Evolutionary conservation across 2,329 filamentous ascomycete genomes (phyloP), one percentile per base, ranked within the genome.

Genomic region (Monilinia aucupariae): DNA sequence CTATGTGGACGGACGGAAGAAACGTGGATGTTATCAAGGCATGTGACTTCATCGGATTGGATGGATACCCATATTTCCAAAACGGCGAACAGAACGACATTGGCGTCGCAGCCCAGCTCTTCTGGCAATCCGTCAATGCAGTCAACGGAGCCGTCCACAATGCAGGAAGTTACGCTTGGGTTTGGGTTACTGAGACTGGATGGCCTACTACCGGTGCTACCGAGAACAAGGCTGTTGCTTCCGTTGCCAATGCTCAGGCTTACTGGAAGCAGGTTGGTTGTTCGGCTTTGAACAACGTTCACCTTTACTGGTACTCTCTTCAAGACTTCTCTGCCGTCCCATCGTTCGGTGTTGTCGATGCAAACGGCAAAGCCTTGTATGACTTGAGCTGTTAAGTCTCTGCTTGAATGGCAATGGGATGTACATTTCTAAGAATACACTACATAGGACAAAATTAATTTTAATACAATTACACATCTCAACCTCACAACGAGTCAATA

Each of bases 61-160:
- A 88, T 68, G 84, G 84, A 71, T 88, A 87, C 74, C 85, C 85
- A 37, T 88, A 86, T 79, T 88, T 84, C 76, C 81, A 88, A 76
- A 79, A 76, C 71, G 78, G 74, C 70, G 78, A 82, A 74, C 75
- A 76, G 73, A 85, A 85, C 76, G 66, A 70, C 70, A 85, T 88
- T 70, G 78, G 81, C 62, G 80, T 84, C 70, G 78, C 81, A 9
- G 78, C 76, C 65, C 72, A 75, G 61, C 79, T 85, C 60, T 88
- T 88, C 76, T 78, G 76, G 74, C 62, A 75, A 17, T 69, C 70
- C 4, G 59, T 69, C 78, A 25, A 73, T 68, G 43, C 55, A 10
- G 69, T 71, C 41, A 70, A 74, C 52, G 39, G 72, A 71, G 64
- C 64, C 3, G 70, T 71, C 32, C 71, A 75, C 58, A 78, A 74